Conservation (phyloP, 345 rosid genomes). For the Salix udensis region DNA sequence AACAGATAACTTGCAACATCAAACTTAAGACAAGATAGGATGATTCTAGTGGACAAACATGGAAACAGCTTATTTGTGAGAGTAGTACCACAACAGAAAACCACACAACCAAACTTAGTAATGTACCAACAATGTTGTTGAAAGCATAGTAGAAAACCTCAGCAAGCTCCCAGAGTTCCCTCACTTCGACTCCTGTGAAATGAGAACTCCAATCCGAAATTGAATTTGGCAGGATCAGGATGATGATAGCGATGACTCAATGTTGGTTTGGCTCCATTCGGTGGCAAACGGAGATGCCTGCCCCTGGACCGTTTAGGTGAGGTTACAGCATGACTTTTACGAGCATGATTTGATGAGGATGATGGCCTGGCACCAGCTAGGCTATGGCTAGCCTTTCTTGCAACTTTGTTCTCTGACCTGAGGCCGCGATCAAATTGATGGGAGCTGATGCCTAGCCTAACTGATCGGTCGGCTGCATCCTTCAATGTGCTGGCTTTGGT, state of each 20-base stretch:
- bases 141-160: background rate
- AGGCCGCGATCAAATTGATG: constrained; percentile 60
- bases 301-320: constrained; percentile 50
- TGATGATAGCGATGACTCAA: constrained; percentile 30
- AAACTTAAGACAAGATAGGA: too few relatives aligned
- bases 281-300: constrained; percentile 52
- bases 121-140: background rate
- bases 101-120: background rate
- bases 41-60: too few relatives aligned
- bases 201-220: constrained; percentile 44
- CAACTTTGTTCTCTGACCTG: constrained; percentile 57
- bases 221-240: constrained; percentile 43
- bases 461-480: constrained; percentile 60
- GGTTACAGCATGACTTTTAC: constrained; percentile 35
- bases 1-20: too few relatives aligned
- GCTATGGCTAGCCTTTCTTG: constrained; percentile 60
- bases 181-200: constrained; percentile 74
- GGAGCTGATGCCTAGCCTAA: constrained; percentile 54
- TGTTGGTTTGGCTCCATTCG: constrained; percentile 49
- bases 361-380: constrained; percentile 31
- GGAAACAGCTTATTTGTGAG: too few relatives aligned
- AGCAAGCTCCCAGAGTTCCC: constrained; percentile 33
- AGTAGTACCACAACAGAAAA: background rate
- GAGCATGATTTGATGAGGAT: constrained; percentile 43
- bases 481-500: constrained; percentile 48